Evolutionary conservation across 2,329 filamentous ascomycete genomes (phyloP), one percentile per base, ranked within the genome.

Genomic region (Paraconiothyrium sp.): DNA sequence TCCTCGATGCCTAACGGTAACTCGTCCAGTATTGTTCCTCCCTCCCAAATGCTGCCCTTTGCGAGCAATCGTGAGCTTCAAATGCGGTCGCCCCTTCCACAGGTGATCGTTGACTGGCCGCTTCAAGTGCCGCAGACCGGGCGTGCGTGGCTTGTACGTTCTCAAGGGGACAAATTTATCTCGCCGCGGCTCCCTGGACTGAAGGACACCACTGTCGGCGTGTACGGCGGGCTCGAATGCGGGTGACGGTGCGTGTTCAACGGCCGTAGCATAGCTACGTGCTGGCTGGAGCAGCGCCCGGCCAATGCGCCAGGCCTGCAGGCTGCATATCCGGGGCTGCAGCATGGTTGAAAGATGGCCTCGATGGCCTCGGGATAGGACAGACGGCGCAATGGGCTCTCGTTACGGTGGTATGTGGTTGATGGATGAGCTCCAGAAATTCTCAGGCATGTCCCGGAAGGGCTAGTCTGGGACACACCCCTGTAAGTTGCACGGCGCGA

Each of bases 31-130:
- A 74, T 92, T 91, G 79, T 99, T 99, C 72, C 95, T 88, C 47
- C 95, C 95, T 79, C 95, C 96, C 79, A 97, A 95, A 56, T 88
- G 90, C 72, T 97, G 93, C 16, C 95, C 95, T 79, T 94, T 94
- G 79, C 97, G 97, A 41, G 93, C 89, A 73, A 93, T 92, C 11
- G 96, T 99, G 78, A 99, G 85, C 54, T 90, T 88, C 37, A 92
- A 84, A 68, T 91, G 89, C 0, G 95, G 92, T 59, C 93, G 86
- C 61, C 95, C 95, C 81, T 97, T 97, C 93, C 93, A 98, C 49
- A 99, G 83, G 79, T 99, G 95, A 74, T 97, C 93, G 80, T 98
- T 98, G 80, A 97, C 90, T 14, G 95, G 93, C 47, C 95, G 88
- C 78, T 90, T 91, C 67, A 99, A 84, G 86, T 99, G 95, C 73